Evolutionary conservation across 441 rosid genomes (phyloP).

Genomic region (Erodium trifolium): DNA sequence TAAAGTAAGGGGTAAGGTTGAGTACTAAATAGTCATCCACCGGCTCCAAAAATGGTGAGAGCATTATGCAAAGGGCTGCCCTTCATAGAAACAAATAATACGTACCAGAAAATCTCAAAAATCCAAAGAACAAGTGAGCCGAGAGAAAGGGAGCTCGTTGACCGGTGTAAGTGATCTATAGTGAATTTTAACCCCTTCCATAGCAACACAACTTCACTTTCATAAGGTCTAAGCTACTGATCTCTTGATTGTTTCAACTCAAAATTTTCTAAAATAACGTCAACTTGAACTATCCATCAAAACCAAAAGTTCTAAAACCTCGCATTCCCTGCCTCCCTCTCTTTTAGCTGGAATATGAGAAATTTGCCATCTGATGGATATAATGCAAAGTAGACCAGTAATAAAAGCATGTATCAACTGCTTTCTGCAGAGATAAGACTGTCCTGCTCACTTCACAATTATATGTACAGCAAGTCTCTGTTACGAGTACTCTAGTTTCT

Average conservation of each 20-base stretch:
- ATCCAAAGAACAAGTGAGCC: background rate
- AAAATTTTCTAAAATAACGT: background rate
- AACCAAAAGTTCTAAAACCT: background rate
- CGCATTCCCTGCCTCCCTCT: background rate
- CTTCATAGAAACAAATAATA: background rate
- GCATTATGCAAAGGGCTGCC: background rate
- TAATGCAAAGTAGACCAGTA: background rate
- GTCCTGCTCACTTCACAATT: background rate
- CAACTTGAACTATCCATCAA: background rate
- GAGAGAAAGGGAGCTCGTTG: background rate
- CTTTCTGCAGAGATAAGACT: background rate
- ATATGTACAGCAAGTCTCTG: background rate
- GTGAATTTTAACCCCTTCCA: background rate
- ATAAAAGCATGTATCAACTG: background rate
- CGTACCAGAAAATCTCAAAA: background rate
- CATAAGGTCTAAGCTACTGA: background rate
- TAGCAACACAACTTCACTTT: background rate
- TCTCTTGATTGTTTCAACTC: background rate
- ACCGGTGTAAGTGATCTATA: background rate
- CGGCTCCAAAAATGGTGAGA: background rate
- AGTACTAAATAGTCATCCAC: background rate
- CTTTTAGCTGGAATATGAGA: background rate
- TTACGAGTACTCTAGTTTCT: background rate
- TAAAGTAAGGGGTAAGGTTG: background rate
- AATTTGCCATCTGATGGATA: background rate